Evolutionary conservation across 495 filamentous ascomycete species (phyloP).

Genomic region (Neurospora sp.): DNA sequence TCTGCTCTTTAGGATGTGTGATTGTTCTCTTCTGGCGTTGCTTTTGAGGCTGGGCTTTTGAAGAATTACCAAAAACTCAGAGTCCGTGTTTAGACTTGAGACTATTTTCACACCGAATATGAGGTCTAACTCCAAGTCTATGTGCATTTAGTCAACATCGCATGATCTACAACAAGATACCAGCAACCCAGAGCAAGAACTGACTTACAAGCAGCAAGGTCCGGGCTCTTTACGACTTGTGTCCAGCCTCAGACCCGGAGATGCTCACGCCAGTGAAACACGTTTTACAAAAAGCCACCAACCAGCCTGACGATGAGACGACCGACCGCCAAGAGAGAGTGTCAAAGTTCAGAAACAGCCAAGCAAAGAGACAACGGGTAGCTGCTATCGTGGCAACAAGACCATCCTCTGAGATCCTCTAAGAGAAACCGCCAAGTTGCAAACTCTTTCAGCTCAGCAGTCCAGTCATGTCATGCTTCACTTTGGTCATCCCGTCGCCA

Average conservation of each 20-base stretch:
- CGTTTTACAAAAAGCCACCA: neutral
- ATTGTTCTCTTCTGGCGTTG: neutral
- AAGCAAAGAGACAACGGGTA: neutral
- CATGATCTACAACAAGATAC: neutral
- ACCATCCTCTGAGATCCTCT: neutral
- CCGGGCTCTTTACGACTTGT: neutral
- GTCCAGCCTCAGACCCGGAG: neutral
- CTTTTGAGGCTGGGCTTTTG: neutral
- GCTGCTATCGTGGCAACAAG: neutral
- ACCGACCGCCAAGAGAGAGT: neutral
- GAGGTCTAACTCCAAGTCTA: neutral
- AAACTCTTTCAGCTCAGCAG: neutral
- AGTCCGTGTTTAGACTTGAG: neutral
- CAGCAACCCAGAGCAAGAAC: neutral
- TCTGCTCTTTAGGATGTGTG: neutral
- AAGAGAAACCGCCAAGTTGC: neutral
- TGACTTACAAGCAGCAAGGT: neutral
- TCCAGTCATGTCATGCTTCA: neutral
- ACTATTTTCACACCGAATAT: neutral
- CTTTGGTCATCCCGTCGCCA: neutral
- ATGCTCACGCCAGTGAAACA: neutral
- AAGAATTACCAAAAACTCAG: neutral
- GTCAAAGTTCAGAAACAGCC: neutral
- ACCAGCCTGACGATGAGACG: neutral
- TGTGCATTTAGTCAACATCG: neutral